Evolutionary conservation across 352 stramenopile genomes (phyloP), one percentile per base, ranked within the genome.

Genomic region (Pythium phragmitis): DNA sequence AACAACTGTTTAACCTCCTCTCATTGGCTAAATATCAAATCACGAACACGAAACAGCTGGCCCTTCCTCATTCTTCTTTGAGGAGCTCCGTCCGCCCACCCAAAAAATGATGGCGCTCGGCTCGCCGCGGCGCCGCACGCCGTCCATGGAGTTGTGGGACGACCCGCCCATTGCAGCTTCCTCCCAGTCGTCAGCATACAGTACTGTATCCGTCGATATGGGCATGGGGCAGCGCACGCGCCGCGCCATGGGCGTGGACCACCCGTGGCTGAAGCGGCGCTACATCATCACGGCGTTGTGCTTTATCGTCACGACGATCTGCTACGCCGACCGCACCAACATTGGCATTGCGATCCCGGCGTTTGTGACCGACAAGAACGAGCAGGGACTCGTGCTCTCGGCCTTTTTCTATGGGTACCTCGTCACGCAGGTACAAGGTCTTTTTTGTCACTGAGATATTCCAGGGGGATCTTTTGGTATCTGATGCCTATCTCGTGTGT

Each of bases 391-490:
- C 62, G 75, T 96, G 45, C 74, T 96, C 37, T 89, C 85, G 14
- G 80, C 85, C 23, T 96, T 96, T 68, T 96, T 93, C 71, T 96
- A 92, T 47, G 87, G 87, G 46, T 96, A 96, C 69, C 84, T 96
- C 75, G 75, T 79, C 64, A 96, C 87, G 9, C 87, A 96, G 76
- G 84, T 89, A 45, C 26, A 42, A 19, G 19, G 50, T 46, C 11
- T 42, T 23, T 2, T 39, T 11, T 39, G 7, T 39, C 34, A 39
- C 34, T 39, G 13, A 50, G 13, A 45, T 6, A 21, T 34, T 12
- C 33, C 13, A 39, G 7, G 34, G 34, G 7, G 3, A 39, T 39
- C 34, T 39, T 39, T 39, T 39, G 34, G 34, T 9, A 39, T 39
- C 34, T 39, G 34, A 39, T 39, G 3, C 34, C 7, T 30, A 30